Evolutionary conservation across 2,329 filamentous ascomycete genomes (phyloP), one percentile per base, ranked within the genome.

Genomic region (Botrytis sinoallii): DNA sequence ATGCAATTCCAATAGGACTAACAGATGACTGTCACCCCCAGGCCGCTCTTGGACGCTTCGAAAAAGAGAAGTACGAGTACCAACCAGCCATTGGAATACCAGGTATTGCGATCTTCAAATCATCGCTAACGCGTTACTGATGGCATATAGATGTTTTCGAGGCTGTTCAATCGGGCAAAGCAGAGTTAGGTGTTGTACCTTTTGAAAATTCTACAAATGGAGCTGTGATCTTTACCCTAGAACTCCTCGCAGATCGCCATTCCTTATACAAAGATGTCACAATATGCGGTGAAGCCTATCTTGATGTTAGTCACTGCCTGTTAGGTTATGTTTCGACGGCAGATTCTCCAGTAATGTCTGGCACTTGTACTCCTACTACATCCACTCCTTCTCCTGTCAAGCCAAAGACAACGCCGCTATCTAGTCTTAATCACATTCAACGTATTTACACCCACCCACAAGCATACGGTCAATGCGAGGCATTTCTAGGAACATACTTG

Each of bases 141-240:
- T n/a, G n/a, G 22, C 65, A 35, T n/a, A 48, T 20, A 91, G 93
- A 96, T 80, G 90, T 97, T 78, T 97, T 98, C 82, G 86, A 90
- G 69, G 87, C 90, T 25, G 92, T 97, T 9, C 93, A 97, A 80
- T 85, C 86, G 55, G 87, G 88, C 74, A 81, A 84, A 63, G 89
- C 89, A 0, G 83, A 87, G 70, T 91, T 91, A 73, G 96, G 95
- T 77, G 92, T 98, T 46, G 92, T 98, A 2, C 96, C 96, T 10
- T 95, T 97, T 83, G 95, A 98, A 82, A 99, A 99, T 85, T 97
- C 93, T 59, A 95, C 93, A 81, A 97, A 98, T 83, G 96, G 96
- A 79, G 91, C 92, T 72, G 96, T 99, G 68, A 90, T 96, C 73
- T 93, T 94, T 82, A 97, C 95, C 0, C 88, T 98, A 38, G 95